Percentiles rank a stretch among this genome's conserved stretches.
phyloP scores from a whole-genome alignment of 805 yeast genomes.

The Candida sanyiensis region DNA sequence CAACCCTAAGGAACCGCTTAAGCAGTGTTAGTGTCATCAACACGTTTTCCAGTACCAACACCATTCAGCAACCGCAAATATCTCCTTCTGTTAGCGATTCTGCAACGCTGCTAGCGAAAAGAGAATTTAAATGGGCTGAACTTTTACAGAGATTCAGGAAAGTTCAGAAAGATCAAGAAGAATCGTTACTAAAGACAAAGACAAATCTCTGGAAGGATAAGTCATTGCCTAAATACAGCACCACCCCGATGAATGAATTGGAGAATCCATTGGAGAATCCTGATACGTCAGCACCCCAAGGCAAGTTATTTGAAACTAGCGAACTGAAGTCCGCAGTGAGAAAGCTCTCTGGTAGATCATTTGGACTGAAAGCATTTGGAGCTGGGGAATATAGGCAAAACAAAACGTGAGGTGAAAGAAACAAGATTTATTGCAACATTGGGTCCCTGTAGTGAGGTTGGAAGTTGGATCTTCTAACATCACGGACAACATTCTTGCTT shows the following conservation, averaged over 20 bases:
- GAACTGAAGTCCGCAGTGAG: conserved; percentile 22
- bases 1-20: conserved; percentile 71
- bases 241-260: conserved; percentile 17
- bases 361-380: conserved; percentile 27
- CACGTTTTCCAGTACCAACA: conserved; percentile 12
- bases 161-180: conserved; percentile 41
- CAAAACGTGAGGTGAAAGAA: neutral
- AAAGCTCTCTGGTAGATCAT: conserved; percentile 28
- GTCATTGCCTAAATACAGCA: conserved; percentile 20
- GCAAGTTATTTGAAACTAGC: too few species aligned
- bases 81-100: conserved; percentile 9
- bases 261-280: conserved; percentile 15
- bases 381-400: conserved; percentile 12
- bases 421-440: conserved; percentile 32
- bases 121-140: conserved; percentile 34
- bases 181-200: conserved; percentile 14
- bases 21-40: conserved; percentile 38
- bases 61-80: too few species aligned
- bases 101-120: conserved; percentile 17
- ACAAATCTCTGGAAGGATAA: conserved; percentile 12
- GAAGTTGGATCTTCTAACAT: conserved; percentile 67
- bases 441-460: conserved; percentile 84
- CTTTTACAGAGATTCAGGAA: conserved; percentile 43
- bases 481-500: conserved; percentile 38
- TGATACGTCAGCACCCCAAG: conserved; percentile 3